These are phyloP conservation scores for Cymbopogon citratus DNA, from an alignment of 176 grass and related monocot species.

Conservation along the genomic window DNA sequence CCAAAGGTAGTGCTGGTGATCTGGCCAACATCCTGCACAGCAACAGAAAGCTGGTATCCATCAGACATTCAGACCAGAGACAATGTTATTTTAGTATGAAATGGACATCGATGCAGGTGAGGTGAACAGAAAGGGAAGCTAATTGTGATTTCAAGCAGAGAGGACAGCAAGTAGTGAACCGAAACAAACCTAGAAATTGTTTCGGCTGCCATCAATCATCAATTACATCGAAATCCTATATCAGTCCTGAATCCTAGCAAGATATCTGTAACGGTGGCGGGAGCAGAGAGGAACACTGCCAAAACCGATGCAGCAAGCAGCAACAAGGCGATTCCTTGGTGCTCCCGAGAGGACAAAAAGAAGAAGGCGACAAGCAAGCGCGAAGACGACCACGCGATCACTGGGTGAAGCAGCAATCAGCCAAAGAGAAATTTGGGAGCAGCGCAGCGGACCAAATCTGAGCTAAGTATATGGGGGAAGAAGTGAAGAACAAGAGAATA, in stretches of 20 bases:
- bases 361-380: neutral
- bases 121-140: neutral
- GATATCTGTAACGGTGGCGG: neutral
- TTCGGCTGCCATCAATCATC: neutral
- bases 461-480: neutral
- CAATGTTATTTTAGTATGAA: neutral
- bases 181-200: neutral
- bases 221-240: neutral
- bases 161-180: neutral
- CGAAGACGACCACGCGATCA: neutral
- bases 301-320: neutral
- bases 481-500: neutral
- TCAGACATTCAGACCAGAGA: neutral
- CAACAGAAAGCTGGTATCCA: neutral
- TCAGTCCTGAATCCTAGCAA: neutral
- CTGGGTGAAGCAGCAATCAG: neutral
- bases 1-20: constrained; percentile 20
- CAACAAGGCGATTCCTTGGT: neutral
- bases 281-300: neutral
- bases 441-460: neutral
- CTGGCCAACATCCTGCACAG: constrained; percentile 36
- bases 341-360: neutral
- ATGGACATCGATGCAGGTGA: neutral
- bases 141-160: neutral
- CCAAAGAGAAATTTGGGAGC: neutral